A percentile compares a stretch with the other conserved stretches of the same genome.
Conservation (phyloP, 805 yeast species). For the Cyberlindnera japonica region DNA sequence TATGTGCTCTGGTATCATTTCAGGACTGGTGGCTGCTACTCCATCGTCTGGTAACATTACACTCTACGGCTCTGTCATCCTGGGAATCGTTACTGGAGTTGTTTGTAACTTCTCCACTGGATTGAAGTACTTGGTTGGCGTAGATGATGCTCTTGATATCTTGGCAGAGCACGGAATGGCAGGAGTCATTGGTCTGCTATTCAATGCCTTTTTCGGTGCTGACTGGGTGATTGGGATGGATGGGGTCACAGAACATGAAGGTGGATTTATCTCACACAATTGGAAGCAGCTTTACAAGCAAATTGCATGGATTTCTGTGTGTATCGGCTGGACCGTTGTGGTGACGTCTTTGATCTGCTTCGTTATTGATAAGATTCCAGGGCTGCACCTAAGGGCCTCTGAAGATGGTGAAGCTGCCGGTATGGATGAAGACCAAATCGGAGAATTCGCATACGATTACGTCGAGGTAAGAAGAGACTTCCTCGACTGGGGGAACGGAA, state of each 20-base stretch:
- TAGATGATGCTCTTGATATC: constrained; percentile 92
- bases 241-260: constrained; percentile 75
- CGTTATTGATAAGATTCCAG: constrained; percentile 74
- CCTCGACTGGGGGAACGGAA: constrained; percentile 41
- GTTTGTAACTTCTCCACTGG: constrained; percentile 90
- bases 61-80: constrained; percentile 82
- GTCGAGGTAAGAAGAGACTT: constrained; percentile 95
- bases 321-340: constrained; percentile 67
- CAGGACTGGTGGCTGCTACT: constrained; percentile 96
- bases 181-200: constrained; percentile 85
- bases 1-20: constrained; percentile 89
- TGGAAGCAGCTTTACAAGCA: constrained; percentile 91
- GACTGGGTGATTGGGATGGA: constrained; percentile 89
- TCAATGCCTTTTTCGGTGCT: constrained; percentile 85
- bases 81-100: constrained; percentile 77
- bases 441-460: constrained; percentile 98
- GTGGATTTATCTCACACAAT: constrained; percentile 92
- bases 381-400: constrained; percentile 71
- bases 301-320: constrained; percentile 75
- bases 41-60: constrained; percentile 92
- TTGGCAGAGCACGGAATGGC: constrained; percentile 99
- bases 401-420: constrained; percentile 87
- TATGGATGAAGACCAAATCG: constrained; percentile 94
- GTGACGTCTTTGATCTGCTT: constrained; percentile 76
- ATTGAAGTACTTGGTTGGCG: constrained; percentile 70